Evolutionary conservation across 306 rosid species (phyloP).

Genomic region (Malus fusca): DNA sequence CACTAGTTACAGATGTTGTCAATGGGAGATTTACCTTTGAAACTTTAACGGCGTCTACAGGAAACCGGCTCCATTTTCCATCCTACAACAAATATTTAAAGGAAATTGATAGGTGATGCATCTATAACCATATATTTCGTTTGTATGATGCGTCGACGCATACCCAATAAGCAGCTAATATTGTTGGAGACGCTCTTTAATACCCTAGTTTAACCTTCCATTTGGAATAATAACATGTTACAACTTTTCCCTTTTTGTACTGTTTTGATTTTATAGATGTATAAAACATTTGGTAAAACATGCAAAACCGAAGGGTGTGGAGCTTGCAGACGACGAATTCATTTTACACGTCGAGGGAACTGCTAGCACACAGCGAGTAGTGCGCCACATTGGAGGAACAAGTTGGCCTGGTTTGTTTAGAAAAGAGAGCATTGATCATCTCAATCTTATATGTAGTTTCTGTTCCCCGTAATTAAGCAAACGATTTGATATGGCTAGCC

Average conservation of each 20-base stretch:
- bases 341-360: slow-evolving; percentile 91
- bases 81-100: slow-evolving; percentile 65
- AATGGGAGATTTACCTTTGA: slow-evolving; percentile 80
- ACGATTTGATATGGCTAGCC: background rate
- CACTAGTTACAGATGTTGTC: slow-evolving; percentile 61
- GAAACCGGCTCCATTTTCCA: slow-evolving; percentile 73
- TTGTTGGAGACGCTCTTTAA: background rate
- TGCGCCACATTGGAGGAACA: slow-evolving; percentile 81
- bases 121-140: background rate
- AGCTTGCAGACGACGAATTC: slow-evolving; percentile 66
- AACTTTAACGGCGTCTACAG: slow-evolving; percentile 68
- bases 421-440: background rate
- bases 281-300: slow-evolving; percentile 59
- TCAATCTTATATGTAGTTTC: background rate
- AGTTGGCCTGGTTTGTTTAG: slow-evolving; percentile 79
- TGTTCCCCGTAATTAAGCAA: background rate
- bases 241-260: background rate
- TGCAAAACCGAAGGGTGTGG: slow-evolving; percentile 60
- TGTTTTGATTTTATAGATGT: slow-evolving; percentile 29
- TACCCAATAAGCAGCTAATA: background rate
- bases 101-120: slow-evolving; percentile 61
- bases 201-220: too few relatives aligned
- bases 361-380: slow-evolving; percentile 72
- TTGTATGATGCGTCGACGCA: background rate
- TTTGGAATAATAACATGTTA: too few relatives aligned